phyloP scores from a whole-genome alignment of 2,329 filamentous ascomycete species.

The Zopfia rhizophila region DNA sequence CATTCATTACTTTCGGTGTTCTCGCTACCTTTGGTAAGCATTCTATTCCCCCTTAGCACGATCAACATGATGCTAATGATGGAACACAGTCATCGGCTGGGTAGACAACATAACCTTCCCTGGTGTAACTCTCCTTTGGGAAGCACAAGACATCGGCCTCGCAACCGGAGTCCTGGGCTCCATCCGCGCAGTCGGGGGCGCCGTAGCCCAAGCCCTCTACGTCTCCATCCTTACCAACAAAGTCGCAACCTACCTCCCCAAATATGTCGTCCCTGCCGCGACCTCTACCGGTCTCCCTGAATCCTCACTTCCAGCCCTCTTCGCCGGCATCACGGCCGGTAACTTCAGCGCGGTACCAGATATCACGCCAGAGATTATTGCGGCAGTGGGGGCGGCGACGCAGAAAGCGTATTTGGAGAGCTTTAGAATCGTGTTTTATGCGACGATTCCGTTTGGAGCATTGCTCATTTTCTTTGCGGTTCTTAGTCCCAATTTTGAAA shows the following conservation, averaged over 20 bases:
- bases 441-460: constrained; percentile 38
- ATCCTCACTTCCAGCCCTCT: constrained; percentile 30
- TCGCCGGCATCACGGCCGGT: constrained; percentile 31
- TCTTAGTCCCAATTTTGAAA: constrained; percentile 36
- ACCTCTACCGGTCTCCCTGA: constrained; percentile 31
- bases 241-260: constrained; percentile 25
- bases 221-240: constrained; percentile 40
- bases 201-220: constrained; percentile 38
- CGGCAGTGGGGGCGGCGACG: constrained; percentile 20
- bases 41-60: not conserved
- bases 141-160: constrained; percentile 60
- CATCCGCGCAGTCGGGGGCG: constrained; percentile 51
- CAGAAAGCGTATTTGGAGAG: constrained; percentile 29
- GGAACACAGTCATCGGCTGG: constrained; percentile 33
- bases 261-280: constrained; percentile 34
- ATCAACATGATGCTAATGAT: not conserved
- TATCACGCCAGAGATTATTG: constrained; percentile 33
- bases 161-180: constrained; percentile 58
- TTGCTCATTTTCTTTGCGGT: constrained; percentile 30
- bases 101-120: constrained; percentile 45
- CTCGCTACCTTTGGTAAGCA: constrained; percentile 22
- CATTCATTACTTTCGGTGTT: constrained; percentile 29
- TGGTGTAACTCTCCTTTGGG: constrained; percentile 58
- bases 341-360: constrained; percentile 33
- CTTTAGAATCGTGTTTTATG: constrained; percentile 36